phyloP scores from a whole-genome alignment of 805 yeast species.

The Zygoascus biomembranicola region DNA sequence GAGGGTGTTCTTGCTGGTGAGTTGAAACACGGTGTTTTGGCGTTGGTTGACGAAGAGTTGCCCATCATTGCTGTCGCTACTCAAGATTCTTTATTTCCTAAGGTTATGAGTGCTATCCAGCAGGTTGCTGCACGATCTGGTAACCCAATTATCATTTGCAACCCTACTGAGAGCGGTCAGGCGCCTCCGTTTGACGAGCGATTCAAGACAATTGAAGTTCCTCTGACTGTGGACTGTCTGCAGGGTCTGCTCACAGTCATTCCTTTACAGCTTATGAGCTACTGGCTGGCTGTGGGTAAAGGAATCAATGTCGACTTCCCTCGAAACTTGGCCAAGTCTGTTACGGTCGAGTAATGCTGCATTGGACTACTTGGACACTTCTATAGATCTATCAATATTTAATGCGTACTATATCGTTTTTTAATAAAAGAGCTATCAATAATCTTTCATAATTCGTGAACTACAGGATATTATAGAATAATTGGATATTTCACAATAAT shows the following conservation, averaged over 20 bases:
- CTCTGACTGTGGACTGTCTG: conserved; percentile 91
- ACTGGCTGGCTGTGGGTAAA: conserved; percentile 91
- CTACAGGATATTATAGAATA: background rate
- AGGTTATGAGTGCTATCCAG: conserved; percentile 89
- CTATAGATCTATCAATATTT: background rate
- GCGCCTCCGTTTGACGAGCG: conserved; percentile 34
- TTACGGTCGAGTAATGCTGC: conserved; percentile 72
- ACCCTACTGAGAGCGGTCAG: conserved; percentile 50
- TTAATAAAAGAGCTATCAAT: background rate
- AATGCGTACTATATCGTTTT: background rate
- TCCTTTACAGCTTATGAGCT: conserved; percentile 92
- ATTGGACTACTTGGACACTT: background rate
- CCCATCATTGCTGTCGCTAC: conserved; percentile 97
- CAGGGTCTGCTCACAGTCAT: conserved; percentile 93
- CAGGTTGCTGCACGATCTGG: conserved; percentile 98
- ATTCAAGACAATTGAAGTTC: conserved; percentile 67
- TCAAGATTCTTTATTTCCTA: conserved; percentile 91
- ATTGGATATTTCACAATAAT: background rate
- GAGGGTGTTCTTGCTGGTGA: conserved; percentile 99
- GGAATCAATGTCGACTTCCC: conserved; percentile 99
- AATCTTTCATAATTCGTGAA: background rate
- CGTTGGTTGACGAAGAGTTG: conserved; percentile 85
- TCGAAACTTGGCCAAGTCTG: conserved; percentile 95
- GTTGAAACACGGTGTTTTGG: conserved; percentile 95
- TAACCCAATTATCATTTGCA: conserved; percentile 87